These are phyloP conservation scores for Fusarium illudens DNA, from an alignment of 2,329 filamentous ascomycete genomes.

Conservation along the genomic window DNA sequence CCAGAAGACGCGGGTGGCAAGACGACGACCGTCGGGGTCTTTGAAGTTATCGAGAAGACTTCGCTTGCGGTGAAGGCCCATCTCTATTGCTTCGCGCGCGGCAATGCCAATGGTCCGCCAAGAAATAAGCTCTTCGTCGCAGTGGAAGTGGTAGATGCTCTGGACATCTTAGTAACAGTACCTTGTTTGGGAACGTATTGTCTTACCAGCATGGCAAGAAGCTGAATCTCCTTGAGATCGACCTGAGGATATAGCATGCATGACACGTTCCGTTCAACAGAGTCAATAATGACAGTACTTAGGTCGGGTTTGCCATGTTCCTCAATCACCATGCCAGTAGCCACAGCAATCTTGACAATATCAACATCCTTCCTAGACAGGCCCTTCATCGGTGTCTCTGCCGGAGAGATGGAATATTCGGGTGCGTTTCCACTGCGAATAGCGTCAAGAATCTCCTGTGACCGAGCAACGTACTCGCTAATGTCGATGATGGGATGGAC, in stretches of 20 bases:
- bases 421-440: constrained; percentile 21
- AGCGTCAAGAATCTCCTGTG: constrained; percentile 40
- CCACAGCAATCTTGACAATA: constrained; percentile 47
- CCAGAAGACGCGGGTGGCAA: constrained; percentile 56
- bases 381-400: background rate
- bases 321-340: constrained; percentile 46
- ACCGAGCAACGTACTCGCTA: constrained; percentile 36
- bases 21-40: constrained; percentile 41
- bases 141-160: constrained; percentile 55
- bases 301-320: constrained; percentile 44
- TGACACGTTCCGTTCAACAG: constrained; percentile 43
- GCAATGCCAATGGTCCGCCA: constrained; percentile 59
- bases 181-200: background rate
- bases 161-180: background rate
- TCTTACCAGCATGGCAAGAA: constrained; percentile 44
- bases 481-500: constrained; percentile 49
- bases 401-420: background rate
- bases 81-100: constrained; percentile 55
- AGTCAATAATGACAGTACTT: constrained; percentile 41
- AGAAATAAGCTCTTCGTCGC: constrained; percentile 59
- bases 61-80: constrained; percentile 57
- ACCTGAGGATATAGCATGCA: constrained; percentile 43
- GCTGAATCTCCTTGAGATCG: constrained; percentile 47
- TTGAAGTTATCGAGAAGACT: constrained; percentile 52
- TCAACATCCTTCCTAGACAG: constrained; percentile 42